These are phyloP conservation scores for Trametes gibbosa DNA, from an alignment of 768 basidiomycete genomes.

Conservation along the genomic window DNA sequence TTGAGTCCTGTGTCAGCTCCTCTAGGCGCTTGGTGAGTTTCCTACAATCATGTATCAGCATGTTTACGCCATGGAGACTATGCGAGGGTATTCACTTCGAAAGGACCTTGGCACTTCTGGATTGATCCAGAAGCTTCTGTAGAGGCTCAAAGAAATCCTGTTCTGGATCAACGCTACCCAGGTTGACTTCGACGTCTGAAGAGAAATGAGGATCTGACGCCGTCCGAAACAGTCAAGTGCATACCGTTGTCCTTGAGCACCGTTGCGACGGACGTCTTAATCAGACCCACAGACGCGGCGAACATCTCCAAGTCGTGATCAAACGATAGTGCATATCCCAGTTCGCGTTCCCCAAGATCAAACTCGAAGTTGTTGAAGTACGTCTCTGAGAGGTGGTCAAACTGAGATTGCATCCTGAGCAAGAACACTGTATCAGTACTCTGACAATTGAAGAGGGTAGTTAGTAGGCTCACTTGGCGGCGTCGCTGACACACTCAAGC, in stretches of 20 bases:
- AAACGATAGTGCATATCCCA: conserved; percentile 76
- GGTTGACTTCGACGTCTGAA: conserved; percentile 68
- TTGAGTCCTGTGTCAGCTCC: conserved; percentile 67
- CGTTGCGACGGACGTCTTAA: conserved; percentile 79
- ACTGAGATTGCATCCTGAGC: conserved; percentile 83
- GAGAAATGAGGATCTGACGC: background rate
- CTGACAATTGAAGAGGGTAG: background rate
- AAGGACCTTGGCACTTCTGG: conserved; percentile 73
- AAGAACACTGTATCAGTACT: background rate
- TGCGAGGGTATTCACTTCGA: conserved; percentile 59
- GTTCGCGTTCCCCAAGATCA: conserved; percentile 87
- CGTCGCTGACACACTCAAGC: conserved; percentile 88
- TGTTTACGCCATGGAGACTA: background rate
- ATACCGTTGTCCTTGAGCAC: conserved; percentile 77
- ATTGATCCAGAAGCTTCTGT: conserved; percentile 78
- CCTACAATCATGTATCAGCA: conserved; percentile 42
- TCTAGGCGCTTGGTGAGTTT: conserved; percentile 87
- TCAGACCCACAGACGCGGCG: conserved; percentile 85
- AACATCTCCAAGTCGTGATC: conserved; percentile 95
- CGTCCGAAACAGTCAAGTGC: background rate
- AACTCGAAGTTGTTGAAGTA: conserved; percentile 82
- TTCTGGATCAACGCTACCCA: conserved; percentile 73
- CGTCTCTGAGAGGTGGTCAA: conserved; percentile 87
- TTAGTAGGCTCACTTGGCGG: conserved; percentile 64
- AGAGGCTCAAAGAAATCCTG: conserved; percentile 79